Evolutionary conservation across 768 basidiomycete genomes (phyloP), one percentile per base, ranked within the genome.

Genomic region (Agaricus subrufescens): DNA sequence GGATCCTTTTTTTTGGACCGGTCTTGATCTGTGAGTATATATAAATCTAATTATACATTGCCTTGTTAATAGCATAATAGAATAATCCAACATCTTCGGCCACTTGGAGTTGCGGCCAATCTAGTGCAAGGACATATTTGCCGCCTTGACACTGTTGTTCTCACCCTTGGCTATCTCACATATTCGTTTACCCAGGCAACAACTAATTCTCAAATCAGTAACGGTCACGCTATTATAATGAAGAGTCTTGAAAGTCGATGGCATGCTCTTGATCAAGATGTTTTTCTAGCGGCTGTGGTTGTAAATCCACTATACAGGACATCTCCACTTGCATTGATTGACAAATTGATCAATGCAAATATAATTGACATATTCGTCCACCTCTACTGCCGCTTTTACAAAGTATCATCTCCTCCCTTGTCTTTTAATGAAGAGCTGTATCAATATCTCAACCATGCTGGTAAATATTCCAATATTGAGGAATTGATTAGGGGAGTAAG

Each of bases 51-150:
- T 19, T 19, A 19, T 19, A 31, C 4, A 10, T 31, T 31, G 10
- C 10, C 10, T 10, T 31, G 71, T 68, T 42, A 51, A 25, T 44
- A 58, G 12, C 19, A 68, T 45, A n/a, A 9, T 52, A 47, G 50
- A 4, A 50, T 62, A 31, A 30, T 38, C 10, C 54, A 40, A 11
- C 62, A 68, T 60, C 67, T 74, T 30, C 61, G 68, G 27, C 75
- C 73, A 12, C 69, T 77, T 27, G 71, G 71, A 5, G 65, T 73
- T 51, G 72, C 75, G 19, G 64, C 71, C 5, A 72, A 73, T 59
- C 59, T 72, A 43, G 63, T 67, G 2, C 73, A 75, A 54, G 59
- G 62, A 4, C 23, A 62, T n/a, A 48, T 61, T 47, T 64, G 62
- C 4, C 66, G 63, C 0, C 67, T 75, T 9, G 67, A 74, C 60